phyloP scores from a whole-genome alignment of 306 rosid species.

The Sindora glabra region DNA sequence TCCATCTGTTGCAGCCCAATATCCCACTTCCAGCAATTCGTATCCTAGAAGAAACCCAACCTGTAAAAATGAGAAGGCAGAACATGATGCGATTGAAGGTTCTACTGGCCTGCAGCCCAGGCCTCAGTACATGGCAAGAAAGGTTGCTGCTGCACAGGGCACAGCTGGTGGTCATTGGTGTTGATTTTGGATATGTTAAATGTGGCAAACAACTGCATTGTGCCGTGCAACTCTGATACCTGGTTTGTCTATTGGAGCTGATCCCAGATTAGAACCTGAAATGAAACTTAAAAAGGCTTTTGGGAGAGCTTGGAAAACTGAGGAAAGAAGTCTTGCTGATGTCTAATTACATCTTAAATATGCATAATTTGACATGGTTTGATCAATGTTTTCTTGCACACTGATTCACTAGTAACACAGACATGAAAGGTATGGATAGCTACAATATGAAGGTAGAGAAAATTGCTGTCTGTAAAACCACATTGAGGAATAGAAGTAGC shows the following conservation, averaged over 20 bases:
- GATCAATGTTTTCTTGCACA: constrained; percentile 22
- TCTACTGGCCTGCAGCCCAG: constrained; percentile 81
- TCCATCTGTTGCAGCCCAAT: constrained; percentile 52
- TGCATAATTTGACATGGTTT: neutral
- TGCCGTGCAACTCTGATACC: constrained; percentile 4
- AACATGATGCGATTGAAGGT: constrained; percentile 67
- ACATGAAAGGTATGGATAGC: constrained; percentile 11
- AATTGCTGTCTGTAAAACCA: neutral
- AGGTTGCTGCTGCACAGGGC: constrained; percentile 89
- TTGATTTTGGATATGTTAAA: constrained; percentile 29
- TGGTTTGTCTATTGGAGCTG: neutral
- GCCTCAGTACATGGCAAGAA: constrained; percentile 78
- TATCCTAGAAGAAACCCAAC: constrained; percentile 81
- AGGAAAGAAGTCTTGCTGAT: constrained; percentile 5
- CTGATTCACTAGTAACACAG: constrained; percentile 17
- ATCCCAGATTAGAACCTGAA: constrained; percentile 13
- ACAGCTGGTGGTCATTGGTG: constrained; percentile 86
- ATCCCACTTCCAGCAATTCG: constrained; percentile 44
- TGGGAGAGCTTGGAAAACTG: constrained; percentile 10
- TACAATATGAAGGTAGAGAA: constrained; percentile 10
- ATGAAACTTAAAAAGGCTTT: constrained; percentile 1
- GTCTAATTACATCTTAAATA: constrained; percentile 21
- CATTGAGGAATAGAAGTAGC: constrained; percentile 19
- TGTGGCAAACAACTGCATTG: constrained; percentile 11
- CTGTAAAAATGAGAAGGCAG: constrained; percentile 67